Percentiles rank a stretch among this genome's conserved stretches.
phyloP scores from a whole-genome alignment of 768 basidiomycete genomes.

The Xanthoconium stramineum region DNA sequence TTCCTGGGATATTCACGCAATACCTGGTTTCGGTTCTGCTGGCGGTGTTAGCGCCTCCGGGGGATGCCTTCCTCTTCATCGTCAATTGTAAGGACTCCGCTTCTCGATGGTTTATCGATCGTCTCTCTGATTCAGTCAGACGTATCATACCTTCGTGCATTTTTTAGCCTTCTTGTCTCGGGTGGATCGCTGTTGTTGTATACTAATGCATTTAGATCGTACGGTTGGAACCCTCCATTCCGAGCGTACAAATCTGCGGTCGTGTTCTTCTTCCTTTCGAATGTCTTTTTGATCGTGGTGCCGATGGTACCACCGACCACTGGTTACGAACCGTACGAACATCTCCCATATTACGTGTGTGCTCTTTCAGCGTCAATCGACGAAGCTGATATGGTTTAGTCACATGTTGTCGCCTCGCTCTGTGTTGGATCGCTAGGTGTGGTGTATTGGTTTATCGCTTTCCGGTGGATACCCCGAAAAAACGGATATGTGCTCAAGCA shows the following conservation, averaged over 20 bases:
- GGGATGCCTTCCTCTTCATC: constrained; percentile 73
- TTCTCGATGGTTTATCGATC: too few species aligned
- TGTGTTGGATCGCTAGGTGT: constrained; percentile 47
- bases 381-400: constrained; percentile 28
- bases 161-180: constrained; percentile 60
- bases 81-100: constrained; percentile 48
- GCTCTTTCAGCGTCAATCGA: too few species aligned
- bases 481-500: constrained; percentile 49
- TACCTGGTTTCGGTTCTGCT: constrained; percentile 57
- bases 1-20: constrained; percentile 60
- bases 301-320: constrained; percentile 61
- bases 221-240: constrained; percentile 66
- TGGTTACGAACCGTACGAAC: constrained; percentile 50
- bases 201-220: constrained; percentile 38
- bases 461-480: constrained; percentile 46
- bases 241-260: constrained; percentile 48
- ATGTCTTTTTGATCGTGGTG: constrained; percentile 58
- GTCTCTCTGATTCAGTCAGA: constrained; percentile 33
- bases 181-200: constrained; percentile 63
- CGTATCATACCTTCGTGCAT: constrained; percentile 51
- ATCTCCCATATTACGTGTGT: constrained; percentile 69
- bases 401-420: constrained; percentile 48
- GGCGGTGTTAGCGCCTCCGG: constrained; percentile 57
- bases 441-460: constrained; percentile 56
- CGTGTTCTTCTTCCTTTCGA: constrained; percentile 58